Base-by-base conservation (phyloP, 768 basidiomycete genomes). In the Russula virescens region DNA sequence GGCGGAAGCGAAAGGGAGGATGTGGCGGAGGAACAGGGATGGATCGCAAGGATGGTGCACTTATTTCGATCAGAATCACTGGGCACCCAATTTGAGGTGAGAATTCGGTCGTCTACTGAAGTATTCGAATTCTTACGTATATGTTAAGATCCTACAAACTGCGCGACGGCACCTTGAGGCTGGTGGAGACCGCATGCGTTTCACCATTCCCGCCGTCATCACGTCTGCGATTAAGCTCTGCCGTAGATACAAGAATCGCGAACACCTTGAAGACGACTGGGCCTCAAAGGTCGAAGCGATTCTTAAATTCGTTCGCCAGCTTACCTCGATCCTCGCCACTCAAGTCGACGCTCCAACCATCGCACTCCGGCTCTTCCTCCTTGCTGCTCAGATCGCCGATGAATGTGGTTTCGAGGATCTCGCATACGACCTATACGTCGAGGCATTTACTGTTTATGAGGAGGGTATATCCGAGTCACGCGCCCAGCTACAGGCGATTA, bases 21-120 rank as follows among this genome's bases (percentile, higher is more conserved):
- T 71, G 81, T 94, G 78, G 95, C 94, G 0, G 97, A 99, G 73
- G 97, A 99, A 73, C 97, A 99, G 70, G 97, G 97, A 0, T 99
- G 97, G 97, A 85, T 98, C 18, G 96, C 97, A 45, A 79, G 96
- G 65, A 98, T 98, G 92, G 90, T 98, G 2, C 97, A 99, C 78
- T 73, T 98, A 35, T 97, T 98, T 84, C 79, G 87, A 23, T 82
- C 91, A 0, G 93, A 97, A 55, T 89, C 91, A 28, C 73, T 98
- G 66, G 89, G 83, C 68, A 83, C 87, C 16, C 97, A 99, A 70
- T 96, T 94, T 67, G 88, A 94, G 81, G 95, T 91, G 63, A 28
- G 84, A 8, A 31, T 26, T 14, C 21, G 21, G 16, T 43, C 26
- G 35, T 54, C 31, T 10, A 11, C 18, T 43, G 13, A 35, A 43